Evolutionary conservation across 345 rosid species (phyloP).

Genomic region (Citrus australasica): DNA sequence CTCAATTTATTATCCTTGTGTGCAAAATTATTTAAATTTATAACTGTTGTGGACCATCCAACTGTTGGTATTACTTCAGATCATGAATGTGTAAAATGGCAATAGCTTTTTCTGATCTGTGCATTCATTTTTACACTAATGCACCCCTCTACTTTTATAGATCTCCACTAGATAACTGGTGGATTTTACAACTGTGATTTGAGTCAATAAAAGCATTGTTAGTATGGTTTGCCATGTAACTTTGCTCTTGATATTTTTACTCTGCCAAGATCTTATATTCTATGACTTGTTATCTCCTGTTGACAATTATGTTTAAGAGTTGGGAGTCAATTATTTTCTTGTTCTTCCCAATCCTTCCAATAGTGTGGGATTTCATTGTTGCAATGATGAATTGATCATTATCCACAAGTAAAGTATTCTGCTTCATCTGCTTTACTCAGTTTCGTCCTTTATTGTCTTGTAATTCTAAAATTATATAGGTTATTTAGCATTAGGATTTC

Average conservation of each 20-base stretch:
- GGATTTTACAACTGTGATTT: neutral
- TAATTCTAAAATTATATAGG: neutral
- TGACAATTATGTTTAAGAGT: neutral
- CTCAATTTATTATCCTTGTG: neutral
- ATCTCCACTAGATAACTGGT: neutral
- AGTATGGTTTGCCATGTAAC: neutral
- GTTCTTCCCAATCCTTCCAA: neutral
- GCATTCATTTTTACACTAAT: neutral
- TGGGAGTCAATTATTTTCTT: neutral
- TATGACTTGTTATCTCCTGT: neutral
- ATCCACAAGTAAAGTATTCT: neutral
- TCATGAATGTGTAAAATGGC: neutral
- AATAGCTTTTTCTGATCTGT: neutral
- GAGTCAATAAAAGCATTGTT: neutral
- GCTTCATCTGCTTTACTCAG: neutral
- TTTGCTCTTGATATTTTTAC: neutral
- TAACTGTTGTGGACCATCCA: neutral
- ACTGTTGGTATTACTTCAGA: neutral
- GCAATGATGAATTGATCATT: constrained; percentile 1
- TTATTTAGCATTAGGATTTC: neutral
- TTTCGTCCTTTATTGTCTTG: neutral
- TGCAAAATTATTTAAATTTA: neutral
- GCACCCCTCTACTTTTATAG: neutral
- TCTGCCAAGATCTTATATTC: neutral
- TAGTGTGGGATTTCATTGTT: neutral